Evolutionary conservation across 345 rosid genomes (phyloP), one percentile per base, ranked within the genome.

Genomic region (Euphorbia lathyris): DNA sequence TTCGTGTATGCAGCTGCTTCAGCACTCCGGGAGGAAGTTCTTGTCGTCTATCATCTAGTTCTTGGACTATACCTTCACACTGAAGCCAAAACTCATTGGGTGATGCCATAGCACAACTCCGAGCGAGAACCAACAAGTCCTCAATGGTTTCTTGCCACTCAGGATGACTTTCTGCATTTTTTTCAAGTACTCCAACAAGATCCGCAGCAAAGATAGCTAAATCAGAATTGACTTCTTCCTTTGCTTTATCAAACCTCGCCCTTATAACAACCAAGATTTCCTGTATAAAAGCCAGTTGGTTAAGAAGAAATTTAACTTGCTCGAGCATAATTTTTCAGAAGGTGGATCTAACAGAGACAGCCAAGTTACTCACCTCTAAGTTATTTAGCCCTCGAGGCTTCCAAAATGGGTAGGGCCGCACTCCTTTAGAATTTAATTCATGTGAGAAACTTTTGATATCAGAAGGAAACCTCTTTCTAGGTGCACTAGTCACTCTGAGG

Each of bases 371-470:
- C 83, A 92, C 96, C 98, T 92, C 96, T 78, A 96, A 72, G 77
- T 92, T 96, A 77, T 96, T 89, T 71, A 86, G 76, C 70, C 96
- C 87, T 40, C 96, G 90, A 76, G 96, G 97, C 78, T 92, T 92
- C 91, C 88, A 90, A 82, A 95, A 84, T 52, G 99, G 99, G 77
- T 90, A 96, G 63, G 97, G 98, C 2, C 97, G 84, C 63, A 96
- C 98, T 36, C 99, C 99, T 84, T 96, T 96, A 58, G 99, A 96
- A 77, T 92, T 92, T 65, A 96, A 80, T 79, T 96, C 99, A 81
- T 92, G 98, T n/a, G 99, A 96, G 77, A 96, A 96, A 79, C 99
- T 96, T 82, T 96, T 96, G 73, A 96, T 88, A 84, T 92, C 99
- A 78, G 86, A 81, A 72, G 98, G 98, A 80, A 87, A 85, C 86